Percentiles rank a stretch among this genome's conserved stretches.
phyloP scores from a whole-genome alignment of 2,329 filamentous ascomycete genomes.

The Bretziella fagacearum region DNA sequence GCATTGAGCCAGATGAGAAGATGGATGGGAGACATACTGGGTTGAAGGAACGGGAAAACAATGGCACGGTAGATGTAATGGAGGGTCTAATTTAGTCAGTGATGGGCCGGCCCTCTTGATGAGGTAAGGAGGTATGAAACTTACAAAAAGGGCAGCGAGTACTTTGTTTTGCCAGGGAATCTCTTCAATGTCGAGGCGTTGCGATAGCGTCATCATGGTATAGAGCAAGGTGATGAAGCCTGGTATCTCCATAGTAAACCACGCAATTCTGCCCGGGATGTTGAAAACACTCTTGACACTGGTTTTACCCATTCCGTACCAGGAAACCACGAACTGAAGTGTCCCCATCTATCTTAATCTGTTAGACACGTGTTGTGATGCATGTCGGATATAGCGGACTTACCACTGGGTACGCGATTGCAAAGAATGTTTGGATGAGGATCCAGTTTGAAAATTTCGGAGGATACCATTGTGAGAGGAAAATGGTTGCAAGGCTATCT shows the following conservation, averaged over 20 bases:
- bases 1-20: constrained; percentile 47
- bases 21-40: constrained; percentile 86
- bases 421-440: constrained; percentile 33
- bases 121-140: constrained; percentile 18
- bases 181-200: constrained; percentile 35
- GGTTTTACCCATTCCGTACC: constrained; percentile 88
- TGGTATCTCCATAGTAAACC: constrained; percentile 75
- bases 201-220: constrained; percentile 52
- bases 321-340: constrained; percentile 58
- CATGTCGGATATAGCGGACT: constrained; percentile 15
- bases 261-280: constrained; percentile 72
- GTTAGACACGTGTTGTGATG: constrained; percentile 10
- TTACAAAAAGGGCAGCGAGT: constrained; percentile 49
- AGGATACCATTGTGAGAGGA: constrained; percentile 31
- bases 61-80: constrained; percentile 89
- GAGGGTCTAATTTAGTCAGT: constrained; percentile 34
- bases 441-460: constrained; percentile 42
- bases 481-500: background rate
- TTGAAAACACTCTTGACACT: constrained; percentile 60
- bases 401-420: constrained; percentile 36
- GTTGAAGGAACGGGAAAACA: constrained; percentile 64
- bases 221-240: constrained; percentile 66
- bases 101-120: background rate
- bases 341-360: constrained; percentile 41
- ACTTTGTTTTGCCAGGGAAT: constrained; percentile 66